phyloP scores from a whole-genome alignment of 2,329 filamentous ascomycete species.

The Fusarium anthophilum region DNA sequence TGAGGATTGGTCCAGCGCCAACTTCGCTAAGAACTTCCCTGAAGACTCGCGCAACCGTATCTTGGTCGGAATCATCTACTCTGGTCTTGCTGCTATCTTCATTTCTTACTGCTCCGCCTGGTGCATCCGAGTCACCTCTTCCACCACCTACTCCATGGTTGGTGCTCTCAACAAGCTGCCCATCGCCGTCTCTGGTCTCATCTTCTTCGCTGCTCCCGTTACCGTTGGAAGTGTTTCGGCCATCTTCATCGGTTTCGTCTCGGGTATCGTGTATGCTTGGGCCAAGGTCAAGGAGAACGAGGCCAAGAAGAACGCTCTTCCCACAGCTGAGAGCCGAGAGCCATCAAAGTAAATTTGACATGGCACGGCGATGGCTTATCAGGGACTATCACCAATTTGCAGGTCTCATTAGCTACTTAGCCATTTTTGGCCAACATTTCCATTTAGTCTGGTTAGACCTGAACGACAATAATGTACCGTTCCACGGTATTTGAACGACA shows the following conservation, averaged over 20 bases:
- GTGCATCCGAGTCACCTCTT: constrained; percentile 97
- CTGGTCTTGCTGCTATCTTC: constrained; percentile 91
- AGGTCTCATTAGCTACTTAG: neutral
- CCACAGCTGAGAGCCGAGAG: constrained; percentile 62
- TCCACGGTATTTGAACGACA: constrained; percentile 22
- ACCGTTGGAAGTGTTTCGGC: constrained; percentile 94
- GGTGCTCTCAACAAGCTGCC: constrained; percentile 98
- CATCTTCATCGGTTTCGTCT: constrained; percentile 90
- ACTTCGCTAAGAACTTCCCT: constrained; percentile 90
- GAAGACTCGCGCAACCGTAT: constrained; percentile 78
- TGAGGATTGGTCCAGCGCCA: constrained; percentile 91
- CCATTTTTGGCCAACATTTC: neutral
- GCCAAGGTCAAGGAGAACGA: constrained; percentile 66
- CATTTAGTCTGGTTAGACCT: neutral
- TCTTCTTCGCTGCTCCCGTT: constrained; percentile 96
- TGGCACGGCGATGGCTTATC: neutral
- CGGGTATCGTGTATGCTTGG: constrained; percentile 91
- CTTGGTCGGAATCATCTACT: constrained; percentile 90
- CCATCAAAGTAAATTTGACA: constrained; percentile 23
- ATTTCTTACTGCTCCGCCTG: constrained; percentile 99
- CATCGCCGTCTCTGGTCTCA: constrained; percentile 87
- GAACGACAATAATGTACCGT: constrained; percentile 14
- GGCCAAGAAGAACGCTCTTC: constrained; percentile 61
- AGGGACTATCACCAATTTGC: neutral
- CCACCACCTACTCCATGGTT: constrained; percentile 98